Evolutionary conservation across 768 basidiomycete genomes (phyloP).

Genomic region (Termitomyces sp.): DNA sequence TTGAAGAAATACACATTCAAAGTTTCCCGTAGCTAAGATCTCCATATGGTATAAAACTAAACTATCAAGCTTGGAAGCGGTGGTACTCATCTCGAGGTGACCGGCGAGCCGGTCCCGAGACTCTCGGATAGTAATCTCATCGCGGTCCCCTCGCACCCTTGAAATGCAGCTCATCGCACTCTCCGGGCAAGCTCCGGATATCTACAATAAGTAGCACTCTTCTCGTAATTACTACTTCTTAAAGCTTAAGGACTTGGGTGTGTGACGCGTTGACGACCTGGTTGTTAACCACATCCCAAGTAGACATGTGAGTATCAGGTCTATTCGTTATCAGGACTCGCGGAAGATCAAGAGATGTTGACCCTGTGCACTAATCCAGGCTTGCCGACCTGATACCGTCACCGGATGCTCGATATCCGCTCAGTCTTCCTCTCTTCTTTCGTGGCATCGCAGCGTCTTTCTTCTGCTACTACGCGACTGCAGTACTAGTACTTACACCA

Average conservation of each 20-base stretch:
- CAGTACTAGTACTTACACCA: conserved; percentile 48
- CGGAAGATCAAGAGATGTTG: neutral
- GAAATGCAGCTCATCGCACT: too few species aligned
- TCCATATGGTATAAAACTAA: too few species aligned
- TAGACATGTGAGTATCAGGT: conserved; percentile 12
- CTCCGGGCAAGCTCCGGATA: too few species aligned
- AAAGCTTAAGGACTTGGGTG: neutral
- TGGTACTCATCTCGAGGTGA: too few species aligned
- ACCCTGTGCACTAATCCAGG: conserved; percentile 10
- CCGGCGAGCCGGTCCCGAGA: too few species aligned
- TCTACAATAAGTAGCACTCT: too few species aligned
- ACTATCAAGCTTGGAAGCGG: too few species aligned
- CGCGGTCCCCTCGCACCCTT: too few species aligned
- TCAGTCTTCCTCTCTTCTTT: conserved; percentile 29
- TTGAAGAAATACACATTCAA: too few species aligned
- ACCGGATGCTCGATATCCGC: conserved; percentile 28
- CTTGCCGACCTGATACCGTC: conserved; percentile 24
- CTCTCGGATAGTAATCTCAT: too few species aligned
- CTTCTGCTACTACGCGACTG: conserved; percentile 46
- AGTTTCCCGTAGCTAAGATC: too few species aligned
- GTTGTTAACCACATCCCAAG: neutral
- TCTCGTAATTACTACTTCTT: too few species aligned
- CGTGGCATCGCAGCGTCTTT: conserved; percentile 38
- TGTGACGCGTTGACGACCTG: neutral
- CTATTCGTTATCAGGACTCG: neutral